Conservation (phyloP, 495 filamentous ascomycete genomes). For the Astrocystis sublimbata region DNA sequence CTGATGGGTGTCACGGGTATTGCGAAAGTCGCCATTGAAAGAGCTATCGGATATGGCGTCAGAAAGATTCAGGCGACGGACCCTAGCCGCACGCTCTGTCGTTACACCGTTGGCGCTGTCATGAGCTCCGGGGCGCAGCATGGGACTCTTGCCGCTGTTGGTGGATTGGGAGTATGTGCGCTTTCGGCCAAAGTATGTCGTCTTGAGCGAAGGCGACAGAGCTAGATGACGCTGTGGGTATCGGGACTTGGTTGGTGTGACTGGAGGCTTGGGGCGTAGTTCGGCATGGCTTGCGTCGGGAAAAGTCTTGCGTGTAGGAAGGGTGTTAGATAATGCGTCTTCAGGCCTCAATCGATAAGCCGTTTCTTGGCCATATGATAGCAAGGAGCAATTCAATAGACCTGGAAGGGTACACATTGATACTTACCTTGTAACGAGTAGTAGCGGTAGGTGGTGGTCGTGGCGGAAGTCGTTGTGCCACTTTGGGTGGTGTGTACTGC, state of each 20-base stretch:
- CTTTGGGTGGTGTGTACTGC: background rate
- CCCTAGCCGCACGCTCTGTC: background rate
- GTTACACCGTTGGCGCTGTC: background rate
- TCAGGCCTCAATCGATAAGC: no score
- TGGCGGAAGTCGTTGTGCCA: background rate
- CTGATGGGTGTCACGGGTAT: background rate
- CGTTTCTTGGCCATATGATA: no score
- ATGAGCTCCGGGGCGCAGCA: background rate
- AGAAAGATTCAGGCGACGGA: background rate
- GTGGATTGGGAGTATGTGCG: background rate
- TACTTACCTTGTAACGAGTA: no score
- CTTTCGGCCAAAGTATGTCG: background rate
- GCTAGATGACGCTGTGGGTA: background rate
- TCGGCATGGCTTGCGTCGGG: conserved; percentile 9
- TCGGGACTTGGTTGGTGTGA: background rate
- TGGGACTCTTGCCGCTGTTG: background rate
- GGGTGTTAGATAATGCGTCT: no score
- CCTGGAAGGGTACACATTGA: no score
- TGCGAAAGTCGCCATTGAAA: background rate
- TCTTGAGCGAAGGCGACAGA: background rate
- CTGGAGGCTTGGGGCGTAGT: background rate
- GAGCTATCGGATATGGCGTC: background rate
- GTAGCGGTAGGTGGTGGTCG: background rate
- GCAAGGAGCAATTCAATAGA: no score
- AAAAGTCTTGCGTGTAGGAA: background rate